phyloP scores from a whole-genome alignment of 805 yeast genomes.

The Starmerella sirachaensis region DNA sequence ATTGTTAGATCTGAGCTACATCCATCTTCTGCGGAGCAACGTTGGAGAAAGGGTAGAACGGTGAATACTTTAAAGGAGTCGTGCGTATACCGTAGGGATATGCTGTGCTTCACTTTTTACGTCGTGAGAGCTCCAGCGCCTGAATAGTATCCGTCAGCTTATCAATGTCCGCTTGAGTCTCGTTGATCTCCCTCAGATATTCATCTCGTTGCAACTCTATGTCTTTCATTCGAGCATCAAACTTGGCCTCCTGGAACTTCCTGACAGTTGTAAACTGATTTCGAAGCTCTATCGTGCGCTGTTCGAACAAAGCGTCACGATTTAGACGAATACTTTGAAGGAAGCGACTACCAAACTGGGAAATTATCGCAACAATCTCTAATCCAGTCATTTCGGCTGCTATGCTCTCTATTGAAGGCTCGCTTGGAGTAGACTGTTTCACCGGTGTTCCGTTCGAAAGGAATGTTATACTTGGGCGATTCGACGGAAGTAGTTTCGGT shows the following conservation, averaged over 20 bases:
- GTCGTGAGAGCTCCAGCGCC: slow-evolving; percentile 8
- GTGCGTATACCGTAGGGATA: too few species aligned
- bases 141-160: slow-evolving; percentile 17
- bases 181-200: slow-evolving; percentile 10
- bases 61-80: too few species aligned
- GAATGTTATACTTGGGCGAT: not conserved
- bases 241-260: slow-evolving; percentile 79
- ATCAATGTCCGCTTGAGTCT: slow-evolving; percentile 53
- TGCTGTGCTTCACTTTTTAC: slow-evolving; percentile 3
- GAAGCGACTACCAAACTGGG: slow-evolving; percentile 8
- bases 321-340: slow-evolving; percentile 11
- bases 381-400: slow-evolving; percentile 4
- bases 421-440: not conserved
- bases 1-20: too few species aligned
- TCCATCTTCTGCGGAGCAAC: too few species aligned
- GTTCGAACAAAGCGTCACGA: slow-evolving; percentile 14
- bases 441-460: not conserved
- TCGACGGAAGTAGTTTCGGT: not conserved
- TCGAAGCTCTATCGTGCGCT: slow-evolving; percentile 12
- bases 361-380: slow-evolving; percentile 14
- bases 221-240: slow-evolving; percentile 84
- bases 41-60: too few species aligned
- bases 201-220: slow-evolving; percentile 65
- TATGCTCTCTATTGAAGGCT: not conserved
- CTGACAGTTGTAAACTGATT: slow-evolving; percentile 75